Conservation (phyloP, 2,329 filamentous ascomycete species). For the Arthroderma sp. region DNA sequence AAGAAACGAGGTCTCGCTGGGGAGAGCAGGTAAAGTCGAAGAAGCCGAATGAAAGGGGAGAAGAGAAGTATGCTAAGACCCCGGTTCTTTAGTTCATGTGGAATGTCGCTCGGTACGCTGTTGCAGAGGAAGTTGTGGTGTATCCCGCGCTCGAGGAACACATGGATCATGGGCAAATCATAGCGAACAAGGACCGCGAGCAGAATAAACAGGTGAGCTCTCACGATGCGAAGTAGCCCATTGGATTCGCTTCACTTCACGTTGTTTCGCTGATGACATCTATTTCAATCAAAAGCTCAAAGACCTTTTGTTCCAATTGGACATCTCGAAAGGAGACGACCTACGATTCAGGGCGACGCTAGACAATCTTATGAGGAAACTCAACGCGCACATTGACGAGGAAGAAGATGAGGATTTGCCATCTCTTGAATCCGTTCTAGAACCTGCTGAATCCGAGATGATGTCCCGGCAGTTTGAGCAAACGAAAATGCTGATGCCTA, state of each 20-base stretch:
- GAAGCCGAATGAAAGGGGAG: background rate
- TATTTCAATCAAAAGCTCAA: conserved; percentile 31
- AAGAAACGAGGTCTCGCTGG: conserved; percentile 32
- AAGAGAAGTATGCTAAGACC: background rate
- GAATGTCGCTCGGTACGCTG: conserved; percentile 39
- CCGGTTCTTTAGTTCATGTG: conserved; percentile 31
- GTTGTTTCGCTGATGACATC: background rate
- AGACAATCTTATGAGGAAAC: conserved; percentile 27
- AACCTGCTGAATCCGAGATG: conserved; percentile 18
- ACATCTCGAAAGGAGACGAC: conserved; percentile 28
- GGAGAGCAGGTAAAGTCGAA: conserved; percentile 26
- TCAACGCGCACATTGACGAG: conserved; percentile 35
- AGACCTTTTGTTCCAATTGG: conserved; percentile 35
- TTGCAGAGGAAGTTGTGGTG: conserved; percentile 41
- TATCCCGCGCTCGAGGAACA: conserved; percentile 43
- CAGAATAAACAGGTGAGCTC: conserved; percentile 9
- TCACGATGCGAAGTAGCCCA: background rate
- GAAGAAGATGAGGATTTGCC: conserved; percentile 39
- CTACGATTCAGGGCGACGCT: conserved; percentile 29
- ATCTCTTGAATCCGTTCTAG: conserved; percentile 31
- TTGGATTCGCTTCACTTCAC: background rate
- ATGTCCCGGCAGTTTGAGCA: conserved; percentile 33
- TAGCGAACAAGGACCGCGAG: conserved; percentile 27
- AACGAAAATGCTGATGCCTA: conserved; percentile 41
- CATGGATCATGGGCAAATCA: conserved; percentile 29